These are phyloP conservation scores for Tirmania nivea DNA, from an alignment of 495 filamentous ascomycete species.

Conservation along the genomic window DNA sequence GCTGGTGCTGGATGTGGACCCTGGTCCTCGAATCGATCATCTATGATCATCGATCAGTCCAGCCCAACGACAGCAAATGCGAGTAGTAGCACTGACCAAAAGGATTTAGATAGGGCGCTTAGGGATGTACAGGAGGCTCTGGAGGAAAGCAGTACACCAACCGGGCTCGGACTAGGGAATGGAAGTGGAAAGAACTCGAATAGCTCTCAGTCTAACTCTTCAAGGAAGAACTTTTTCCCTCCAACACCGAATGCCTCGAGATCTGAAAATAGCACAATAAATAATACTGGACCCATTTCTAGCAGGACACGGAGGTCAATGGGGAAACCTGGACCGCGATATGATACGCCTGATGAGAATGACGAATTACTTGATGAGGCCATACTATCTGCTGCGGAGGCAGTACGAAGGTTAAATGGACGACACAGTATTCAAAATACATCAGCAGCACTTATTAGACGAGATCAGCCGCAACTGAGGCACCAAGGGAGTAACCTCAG, in stretches of 20 bases:
- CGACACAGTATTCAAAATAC: slow-evolving; percentile 34
- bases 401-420: slow-evolving; percentile 33
- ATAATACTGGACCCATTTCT: slow-evolving; percentile 43
- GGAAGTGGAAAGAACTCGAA: slow-evolving; percentile 21
- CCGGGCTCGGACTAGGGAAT: not conserved
- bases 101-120: slow-evolving; percentile 57
- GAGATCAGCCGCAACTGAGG: not conserved
- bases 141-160: slow-evolving; percentile 11
- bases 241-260: slow-evolving; percentile 28
- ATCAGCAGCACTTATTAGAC: slow-evolving; percentile 5
- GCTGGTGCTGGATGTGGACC: slow-evolving; percentile 79
- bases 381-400: slow-evolving; percentile 24
- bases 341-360: slow-evolving; percentile 91
- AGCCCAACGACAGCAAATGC: slow-evolving; percentile 26
- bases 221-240: slow-evolving; percentile 30
- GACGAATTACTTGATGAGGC: slow-evolving; percentile 34
- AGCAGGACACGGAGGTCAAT: slow-evolving; percentile 66
- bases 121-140: slow-evolving; percentile 36
- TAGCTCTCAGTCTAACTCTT: slow-evolving; percentile 31
- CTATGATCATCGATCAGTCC: slow-evolving; percentile 53
- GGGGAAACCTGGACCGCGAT: slow-evolving; percentile 54
- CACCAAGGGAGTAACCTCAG: slow-evolving; percentile 4
- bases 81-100: slow-evolving; percentile 39
- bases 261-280: slow-evolving; percentile 51
- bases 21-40: slow-evolving; percentile 63